phyloP scores from a whole-genome alignment of 345 rosid species.

The Eucalyptus pauciflora region DNA sequence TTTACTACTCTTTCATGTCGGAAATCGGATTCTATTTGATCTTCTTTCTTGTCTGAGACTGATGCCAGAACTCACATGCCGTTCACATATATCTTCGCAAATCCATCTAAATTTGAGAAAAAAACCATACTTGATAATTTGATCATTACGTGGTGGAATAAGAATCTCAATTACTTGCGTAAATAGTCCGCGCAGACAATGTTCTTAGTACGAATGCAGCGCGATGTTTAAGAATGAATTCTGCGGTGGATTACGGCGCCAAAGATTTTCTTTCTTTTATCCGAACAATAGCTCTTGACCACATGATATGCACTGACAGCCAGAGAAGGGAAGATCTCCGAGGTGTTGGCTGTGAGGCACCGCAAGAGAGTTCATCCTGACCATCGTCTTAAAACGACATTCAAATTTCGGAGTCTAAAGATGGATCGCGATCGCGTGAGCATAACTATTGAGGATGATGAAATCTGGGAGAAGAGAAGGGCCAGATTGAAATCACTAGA shows the following conservation, averaged over 20 bases:
- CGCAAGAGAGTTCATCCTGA: background rate
- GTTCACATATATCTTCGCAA: background rate
- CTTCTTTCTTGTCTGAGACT: too few species aligned
- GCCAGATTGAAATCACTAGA: background rate
- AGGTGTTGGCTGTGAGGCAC: background rate
- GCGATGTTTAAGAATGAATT: background rate
- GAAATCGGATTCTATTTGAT: too few species aligned
- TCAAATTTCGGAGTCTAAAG: background rate
- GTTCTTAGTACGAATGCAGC: background rate
- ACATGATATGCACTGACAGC: background rate
- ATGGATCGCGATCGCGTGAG: background rate
- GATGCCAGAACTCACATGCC: background rate
- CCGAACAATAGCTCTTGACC: background rate
- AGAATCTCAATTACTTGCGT: background rate
- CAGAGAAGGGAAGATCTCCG: background rate
- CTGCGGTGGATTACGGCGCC: background rate
- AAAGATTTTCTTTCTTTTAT: too few species aligned
- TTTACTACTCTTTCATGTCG: too few species aligned
- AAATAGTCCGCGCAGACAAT: background rate
- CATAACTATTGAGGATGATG: background rate
- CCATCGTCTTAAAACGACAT: background rate
- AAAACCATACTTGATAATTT: background rate
- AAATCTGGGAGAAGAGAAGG: background rate
- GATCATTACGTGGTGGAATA: background rate
- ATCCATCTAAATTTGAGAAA: background rate